Percentiles rank a stretch among this genome's conserved stretches.
These are phyloP conservation scores for Gardenia jasminoides DNA, from an alignment of 257 asterid species.

Conservation along the genomic window DNA sequence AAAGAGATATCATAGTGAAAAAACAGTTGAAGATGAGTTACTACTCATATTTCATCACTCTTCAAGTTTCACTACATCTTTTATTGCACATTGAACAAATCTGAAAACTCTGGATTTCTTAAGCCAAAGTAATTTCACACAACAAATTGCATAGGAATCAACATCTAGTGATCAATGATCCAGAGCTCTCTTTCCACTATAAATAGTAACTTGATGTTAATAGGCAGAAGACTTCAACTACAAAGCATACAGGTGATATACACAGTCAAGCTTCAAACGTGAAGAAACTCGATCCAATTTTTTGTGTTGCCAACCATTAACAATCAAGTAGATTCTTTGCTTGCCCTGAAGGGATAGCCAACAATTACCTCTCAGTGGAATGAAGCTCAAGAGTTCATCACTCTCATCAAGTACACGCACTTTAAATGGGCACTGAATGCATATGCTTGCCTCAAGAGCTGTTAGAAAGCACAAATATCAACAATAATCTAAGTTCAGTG, in stretches of 20 bases:
- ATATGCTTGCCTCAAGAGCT: constrained; percentile 77
- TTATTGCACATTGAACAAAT: neutral
- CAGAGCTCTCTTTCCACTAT: neutral
- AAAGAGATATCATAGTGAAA: neutral
- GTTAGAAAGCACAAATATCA: constrained; percentile 15
- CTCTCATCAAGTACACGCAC: constrained; percentile 57
- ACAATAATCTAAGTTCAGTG: neutral
- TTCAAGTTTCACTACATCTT: neutral
- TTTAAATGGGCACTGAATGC: constrained; percentile 50
- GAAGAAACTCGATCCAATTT: neutral
- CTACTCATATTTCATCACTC: neutral
- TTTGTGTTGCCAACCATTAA: neutral
- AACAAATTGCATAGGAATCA: neutral
- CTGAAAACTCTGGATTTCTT: neutral
- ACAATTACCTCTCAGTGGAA: constrained; percentile 61
- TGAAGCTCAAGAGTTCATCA: constrained; percentile 56
- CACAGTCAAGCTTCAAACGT: neutral
- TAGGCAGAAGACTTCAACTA: neutral
- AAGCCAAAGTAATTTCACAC: neutral
- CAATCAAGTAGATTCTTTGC: neutral
- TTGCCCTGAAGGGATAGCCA: neutral
- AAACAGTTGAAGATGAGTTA: neutral
- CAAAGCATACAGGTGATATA: neutral
- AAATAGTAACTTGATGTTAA: neutral
- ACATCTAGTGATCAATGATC: neutral